Percentiles rank a stretch among this genome's conserved stretches.
phyloP scores from a whole-genome alignment of 2,329 filamentous ascomycete species.

The Xylariaceae sp. region DNA sequence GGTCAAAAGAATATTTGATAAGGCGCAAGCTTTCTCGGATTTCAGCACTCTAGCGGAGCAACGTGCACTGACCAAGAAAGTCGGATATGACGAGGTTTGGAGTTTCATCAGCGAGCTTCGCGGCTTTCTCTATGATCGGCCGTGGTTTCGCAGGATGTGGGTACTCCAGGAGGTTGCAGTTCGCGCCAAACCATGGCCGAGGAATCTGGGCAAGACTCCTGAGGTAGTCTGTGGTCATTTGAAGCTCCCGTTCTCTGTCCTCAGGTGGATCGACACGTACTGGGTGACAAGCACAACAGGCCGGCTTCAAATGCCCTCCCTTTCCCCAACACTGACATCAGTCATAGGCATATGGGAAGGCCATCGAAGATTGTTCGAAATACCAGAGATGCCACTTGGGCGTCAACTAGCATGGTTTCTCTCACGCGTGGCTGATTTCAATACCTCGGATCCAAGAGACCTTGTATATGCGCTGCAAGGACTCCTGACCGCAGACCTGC shows the following conservation, averaged over 20 bases:
- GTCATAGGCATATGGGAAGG: constrained; percentile 5
- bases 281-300: constrained; percentile 1
- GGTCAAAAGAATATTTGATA: constrained; percentile 6
- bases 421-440: constrained; percentile 2
- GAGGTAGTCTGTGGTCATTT: constrained; percentile 6
- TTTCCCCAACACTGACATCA: constrained; percentile 2
- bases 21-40: constrained; percentile 1
- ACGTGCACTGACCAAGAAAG: not conserved
- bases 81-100: constrained; percentile 12
- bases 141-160: constrained; percentile 13
- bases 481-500: not conserved
- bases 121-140: constrained; percentile 5
- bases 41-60: constrained; percentile 1
- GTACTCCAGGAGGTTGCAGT: constrained; percentile 14
- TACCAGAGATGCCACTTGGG: not conserved
- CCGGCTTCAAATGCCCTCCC: not conserved
- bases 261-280: not conserved
- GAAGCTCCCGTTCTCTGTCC: constrained; percentile 4
- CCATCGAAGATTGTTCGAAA: not conserved
- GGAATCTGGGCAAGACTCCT: not conserved
- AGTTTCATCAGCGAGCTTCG: constrained; percentile 7
- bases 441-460: constrained; percentile 8
- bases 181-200: constrained; percentile 2
- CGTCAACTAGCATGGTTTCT: constrained; percentile 9
- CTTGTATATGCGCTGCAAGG: constrained; percentile 10